A percentile compares a stretch with the other conserved stretches of the same genome.
phyloP scores from a whole-genome alignment of 2,329 filamentous ascomycete species.

The Fusarium musae region DNA sequence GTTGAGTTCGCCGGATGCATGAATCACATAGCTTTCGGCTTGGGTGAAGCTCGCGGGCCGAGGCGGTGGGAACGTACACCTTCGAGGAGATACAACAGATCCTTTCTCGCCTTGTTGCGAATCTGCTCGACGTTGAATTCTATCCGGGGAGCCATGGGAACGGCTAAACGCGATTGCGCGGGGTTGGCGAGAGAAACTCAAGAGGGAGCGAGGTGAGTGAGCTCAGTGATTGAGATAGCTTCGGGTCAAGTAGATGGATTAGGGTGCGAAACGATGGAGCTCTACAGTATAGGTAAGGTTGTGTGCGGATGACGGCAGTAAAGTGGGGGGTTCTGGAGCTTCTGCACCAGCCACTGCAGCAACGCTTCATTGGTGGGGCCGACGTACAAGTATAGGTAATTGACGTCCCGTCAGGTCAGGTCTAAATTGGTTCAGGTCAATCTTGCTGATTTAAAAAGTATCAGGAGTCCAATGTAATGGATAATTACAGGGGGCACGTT shows the following conservation, averaged over 20 bases:
- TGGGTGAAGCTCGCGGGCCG: slow-evolving; percentile 24
- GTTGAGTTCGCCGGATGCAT: slow-evolving; percentile 2
- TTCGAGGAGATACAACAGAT: slow-evolving; percentile 91
- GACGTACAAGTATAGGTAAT: not conserved
- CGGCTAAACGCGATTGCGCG: slow-evolving; percentile 53
- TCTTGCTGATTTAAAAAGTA: not conserved
- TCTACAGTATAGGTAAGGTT: slow-evolving; percentile 4
- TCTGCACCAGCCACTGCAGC: not conserved
- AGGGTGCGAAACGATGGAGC: slow-evolving; percentile 16
- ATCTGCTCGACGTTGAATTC: slow-evolving; percentile 81
- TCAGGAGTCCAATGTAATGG: not conserved
- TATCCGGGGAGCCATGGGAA: slow-evolving; percentile 74
- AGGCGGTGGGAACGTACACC: slow-evolving; percentile 74
- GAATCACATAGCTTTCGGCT: not conserved
- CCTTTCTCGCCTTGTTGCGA: slow-evolving; percentile 84
- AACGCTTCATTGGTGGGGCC: not conserved
- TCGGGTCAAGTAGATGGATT: not conserved
- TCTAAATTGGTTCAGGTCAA: not conserved
- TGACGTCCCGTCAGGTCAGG: not conserved
- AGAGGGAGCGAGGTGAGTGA: slow-evolving; percentile 32
- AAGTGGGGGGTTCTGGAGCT: slow-evolving; percentile 21
- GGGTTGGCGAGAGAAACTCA: slow-evolving; percentile 14
- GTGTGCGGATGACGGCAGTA: slow-evolving; percentile 34
- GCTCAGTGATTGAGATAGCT: slow-evolving; percentile 14
- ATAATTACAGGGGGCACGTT: not conserved